Conservation (phyloP, 768 basidiomycete genomes). For the Auriscalpium vulgare region DNA sequence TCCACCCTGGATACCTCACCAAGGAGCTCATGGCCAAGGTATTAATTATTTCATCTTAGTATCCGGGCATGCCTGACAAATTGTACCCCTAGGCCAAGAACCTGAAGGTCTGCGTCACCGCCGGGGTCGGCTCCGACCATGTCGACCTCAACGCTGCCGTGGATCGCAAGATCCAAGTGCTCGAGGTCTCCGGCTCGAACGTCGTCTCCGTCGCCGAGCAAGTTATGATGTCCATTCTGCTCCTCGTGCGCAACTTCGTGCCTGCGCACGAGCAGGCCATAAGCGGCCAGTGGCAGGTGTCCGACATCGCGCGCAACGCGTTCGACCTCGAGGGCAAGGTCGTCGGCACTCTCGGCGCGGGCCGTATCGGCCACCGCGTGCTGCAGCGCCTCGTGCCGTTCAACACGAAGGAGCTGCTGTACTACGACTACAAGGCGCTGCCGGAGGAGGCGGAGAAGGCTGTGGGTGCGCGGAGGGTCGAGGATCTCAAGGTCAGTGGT, state of each 20-base stretch:
- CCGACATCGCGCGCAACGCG: slow-evolving; percentile 73
- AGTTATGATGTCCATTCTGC: slow-evolving; percentile 82
- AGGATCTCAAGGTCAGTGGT: slow-evolving; percentile 53
- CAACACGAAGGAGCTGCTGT: no score
- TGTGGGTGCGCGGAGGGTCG: slow-evolving; percentile 65
- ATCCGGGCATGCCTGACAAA: neutral
- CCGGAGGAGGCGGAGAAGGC: slow-evolving; percentile 61
- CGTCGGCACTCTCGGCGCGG: slow-evolving; percentile 53
- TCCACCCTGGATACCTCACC: slow-evolving; percentile 81
- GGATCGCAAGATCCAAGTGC: slow-evolving; percentile 37
- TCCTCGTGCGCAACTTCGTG: slow-evolving; percentile 83
- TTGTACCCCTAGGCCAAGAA: slow-evolving; percentile 58
- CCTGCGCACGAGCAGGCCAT: slow-evolving; percentile 87
- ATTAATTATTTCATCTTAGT: neutral
- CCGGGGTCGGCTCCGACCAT: slow-evolving; percentile 87
- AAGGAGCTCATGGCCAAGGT: slow-evolving; percentile 63
- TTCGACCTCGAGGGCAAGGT: slow-evolving; percentile 89
- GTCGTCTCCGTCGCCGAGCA: slow-evolving; percentile 89
- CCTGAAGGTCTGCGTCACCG: slow-evolving; percentile 68
- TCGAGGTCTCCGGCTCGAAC: slow-evolving; percentile 75
- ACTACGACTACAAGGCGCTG: slow-evolving; percentile 77
- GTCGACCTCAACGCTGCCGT: slow-evolving; percentile 86
- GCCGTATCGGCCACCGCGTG: slow-evolving; percentile 49
- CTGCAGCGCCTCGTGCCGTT: no score
- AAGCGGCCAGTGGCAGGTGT: slow-evolving; percentile 80